Base-by-base conservation (phyloP, 192 early-diverging fungal genomes). In the Martensiomyces pterosporus region DNA sequence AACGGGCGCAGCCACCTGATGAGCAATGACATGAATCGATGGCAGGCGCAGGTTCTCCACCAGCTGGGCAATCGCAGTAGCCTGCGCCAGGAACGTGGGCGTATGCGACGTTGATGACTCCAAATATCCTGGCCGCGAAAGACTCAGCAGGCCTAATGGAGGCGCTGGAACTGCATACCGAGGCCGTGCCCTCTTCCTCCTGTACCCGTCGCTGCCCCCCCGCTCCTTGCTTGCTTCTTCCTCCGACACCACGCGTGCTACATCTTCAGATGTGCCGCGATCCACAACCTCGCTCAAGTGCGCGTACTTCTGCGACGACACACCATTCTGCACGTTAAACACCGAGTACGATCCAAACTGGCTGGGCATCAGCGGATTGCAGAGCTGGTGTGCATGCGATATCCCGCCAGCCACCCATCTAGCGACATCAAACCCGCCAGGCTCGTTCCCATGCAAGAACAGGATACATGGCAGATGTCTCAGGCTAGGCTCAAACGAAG, bases 371-470 rank as follows among this genome's bases (percentile, higher is more conserved):
- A 74, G 44, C 43, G 70, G 70, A 17, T 74, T 74, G 46, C 52
- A 51, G 17, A 67, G 58, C 42, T 58, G 57, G 42, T 69, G 54
- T 24, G 43, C 63, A 19, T 60, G 74, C 39, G 74, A 54, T 35
- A 76, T 38, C 19, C 74, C 74, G 24, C 62, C 74, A 0, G 74
- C 74, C 40, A 69, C 51, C 74, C 74, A 76, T 24, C 74, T 61
- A n/a, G 74, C 61, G 17, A 76, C 67, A 37, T 76, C 74, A 47
- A 76, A 76, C 1, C 74, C 74, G 27, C 74, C 74, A 7, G 74
- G 74, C 44, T 60, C 49, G 43, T 43, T 55, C 10, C 63, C 62
- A 12, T 76, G 74, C 17, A 76, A 43, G 41, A 76, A 60, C 23
- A 76, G 48, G 13, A 76, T 47, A 23, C 67, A 70, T n/a, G 74